Percentiles rank a stretch among this genome's conserved stretches.
phyloP scores from a whole-genome alignment of 2,329 filamentous ascomycete genomes.

The Xylaria multiplex region DNA sequence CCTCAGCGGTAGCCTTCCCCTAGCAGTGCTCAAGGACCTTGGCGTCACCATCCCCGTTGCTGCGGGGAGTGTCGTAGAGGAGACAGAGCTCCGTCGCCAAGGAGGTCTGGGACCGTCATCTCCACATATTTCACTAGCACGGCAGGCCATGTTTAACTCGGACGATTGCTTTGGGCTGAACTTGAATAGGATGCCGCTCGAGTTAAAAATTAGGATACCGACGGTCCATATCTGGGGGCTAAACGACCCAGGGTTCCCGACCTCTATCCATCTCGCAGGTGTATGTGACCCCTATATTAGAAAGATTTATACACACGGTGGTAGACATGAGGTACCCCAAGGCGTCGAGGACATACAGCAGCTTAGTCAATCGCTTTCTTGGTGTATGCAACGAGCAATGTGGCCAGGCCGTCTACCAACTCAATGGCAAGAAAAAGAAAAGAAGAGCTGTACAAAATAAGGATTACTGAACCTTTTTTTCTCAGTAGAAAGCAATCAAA shows the following conservation, averaged over 20 bases:
- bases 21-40: conserved; percentile 46
- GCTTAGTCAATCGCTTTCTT: conserved; percentile 40
- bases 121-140: conserved; percentile 37
- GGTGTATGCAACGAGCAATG: conserved; percentile 42
- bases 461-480: conserved; percentile 5
- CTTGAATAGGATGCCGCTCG: conserved; percentile 44
- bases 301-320: conserved; percentile 41
- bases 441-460: not conserved
- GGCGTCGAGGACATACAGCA: conserved; percentile 35
- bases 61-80: conserved; percentile 46
- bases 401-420: conserved; percentile 44
- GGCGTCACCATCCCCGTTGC: conserved; percentile 48
- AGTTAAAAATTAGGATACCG: conserved; percentile 48
- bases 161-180: conserved; percentile 49
- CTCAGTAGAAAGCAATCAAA: conserved; percentile 2
- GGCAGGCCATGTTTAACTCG: conserved; percentile 45
- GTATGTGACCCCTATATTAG: conserved; percentile 48
- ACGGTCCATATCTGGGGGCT: conserved; percentile 46
- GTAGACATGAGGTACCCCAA: conserved; percentile 38
- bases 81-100: conserved; percentile 36
- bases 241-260: conserved; percentile 43
- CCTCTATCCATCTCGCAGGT: conserved; percentile 45
- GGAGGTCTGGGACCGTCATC: conserved; percentile 32
- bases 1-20: conserved; percentile 53
- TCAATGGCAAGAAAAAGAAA: conserved; percentile 8